Evolutionary conservation across 163 green algal genomes (phyloP).

Genomic region (Scenedesmus sp.): DNA sequence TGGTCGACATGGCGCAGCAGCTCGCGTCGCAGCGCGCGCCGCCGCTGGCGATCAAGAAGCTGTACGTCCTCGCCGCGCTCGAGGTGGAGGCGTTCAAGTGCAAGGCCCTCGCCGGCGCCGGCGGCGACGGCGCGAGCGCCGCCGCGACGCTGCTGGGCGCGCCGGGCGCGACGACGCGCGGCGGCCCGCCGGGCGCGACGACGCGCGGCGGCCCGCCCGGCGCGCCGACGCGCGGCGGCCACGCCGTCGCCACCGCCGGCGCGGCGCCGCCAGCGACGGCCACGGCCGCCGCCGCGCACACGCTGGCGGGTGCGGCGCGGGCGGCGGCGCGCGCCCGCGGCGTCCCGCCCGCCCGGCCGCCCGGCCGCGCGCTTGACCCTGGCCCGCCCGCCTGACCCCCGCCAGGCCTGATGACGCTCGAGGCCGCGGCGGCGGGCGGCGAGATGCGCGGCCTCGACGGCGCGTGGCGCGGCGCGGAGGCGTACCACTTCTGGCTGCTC

Average conservation of each 20-base stretch:
- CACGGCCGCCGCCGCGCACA: constrained; percentile 54
- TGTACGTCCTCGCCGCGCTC: constrained; percentile 85
- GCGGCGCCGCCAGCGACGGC: background rate
- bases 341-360: too few species aligned
- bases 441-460: constrained; percentile 57
- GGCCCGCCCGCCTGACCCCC: too few species aligned
- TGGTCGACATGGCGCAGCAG: constrained; percentile 59
- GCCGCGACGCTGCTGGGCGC: constrained; percentile 59
- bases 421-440: constrained; percentile 52
- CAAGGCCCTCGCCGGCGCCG: constrained; percentile 23
- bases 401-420: constrained; percentile 77
- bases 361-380: too few species aligned
- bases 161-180: background rate
- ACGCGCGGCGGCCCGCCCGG: background rate
- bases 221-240: background rate
- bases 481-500: constrained; percentile 86
- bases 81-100: constrained; percentile 75
- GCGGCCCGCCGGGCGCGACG: too few species aligned
- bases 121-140: constrained; percentile 18
- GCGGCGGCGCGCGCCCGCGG: too few species aligned
- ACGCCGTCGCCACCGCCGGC: background rate
- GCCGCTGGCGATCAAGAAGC: constrained; percentile 83
- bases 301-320: constrained; percentile 47
- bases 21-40: constrained; percentile 54
- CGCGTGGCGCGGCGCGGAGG: constrained; percentile 80